Evolutionary conservation across 2,329 filamentous ascomycete genomes (phyloP), one percentile per base, ranked within the genome.

Genomic region (Colletotrichum cereale): DNA sequence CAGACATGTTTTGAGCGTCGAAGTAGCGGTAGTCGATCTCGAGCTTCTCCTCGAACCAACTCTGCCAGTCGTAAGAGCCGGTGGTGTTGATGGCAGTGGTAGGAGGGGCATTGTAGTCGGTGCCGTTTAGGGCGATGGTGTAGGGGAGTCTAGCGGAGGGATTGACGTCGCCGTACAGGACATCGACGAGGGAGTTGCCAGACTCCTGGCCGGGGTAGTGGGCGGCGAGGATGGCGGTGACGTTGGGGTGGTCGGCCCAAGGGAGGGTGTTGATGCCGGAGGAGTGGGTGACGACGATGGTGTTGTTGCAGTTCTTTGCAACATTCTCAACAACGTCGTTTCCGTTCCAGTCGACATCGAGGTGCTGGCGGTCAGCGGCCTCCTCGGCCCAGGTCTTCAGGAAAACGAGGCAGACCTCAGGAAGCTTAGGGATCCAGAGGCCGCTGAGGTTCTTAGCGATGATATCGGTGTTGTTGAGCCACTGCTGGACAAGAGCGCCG

Each of bases 161-260:
- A 40, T 89, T 91, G 67, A 88, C 87, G 60, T 91, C 88, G 65
- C 92, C 92, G 76, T 90, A 94, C 0, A 94, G 83, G 44, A 94
- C 82, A 75, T 92, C 89, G 36, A 87, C 87, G 6, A 94, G 83
- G 0, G 91, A 90, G 73, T 90, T 85, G 38, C 92, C 92, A 14
- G 91, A 91, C 80, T 93, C 91, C 76, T 94, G 91, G 1, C 92
- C 92, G 0, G 92, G 92, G 1, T 94, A 85, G 77, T 93, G 91
- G 26, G 91, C 92, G 50, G 91, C 86, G 29, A 94, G 78, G 2
- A 94, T 88, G 18, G 89, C 88, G 75, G 91, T 92, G 74, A 94
- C 88, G 2, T 89, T 86, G 0, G 89, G 86, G 4, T 92, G 85
- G 68, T 93, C 86, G 11, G 72, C 85, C 78, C 85, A 91, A 3